These are phyloP conservation scores for Ogataea pini DNA, from an alignment of 805 yeast genomes.

Conservation along the genomic window DNA sequence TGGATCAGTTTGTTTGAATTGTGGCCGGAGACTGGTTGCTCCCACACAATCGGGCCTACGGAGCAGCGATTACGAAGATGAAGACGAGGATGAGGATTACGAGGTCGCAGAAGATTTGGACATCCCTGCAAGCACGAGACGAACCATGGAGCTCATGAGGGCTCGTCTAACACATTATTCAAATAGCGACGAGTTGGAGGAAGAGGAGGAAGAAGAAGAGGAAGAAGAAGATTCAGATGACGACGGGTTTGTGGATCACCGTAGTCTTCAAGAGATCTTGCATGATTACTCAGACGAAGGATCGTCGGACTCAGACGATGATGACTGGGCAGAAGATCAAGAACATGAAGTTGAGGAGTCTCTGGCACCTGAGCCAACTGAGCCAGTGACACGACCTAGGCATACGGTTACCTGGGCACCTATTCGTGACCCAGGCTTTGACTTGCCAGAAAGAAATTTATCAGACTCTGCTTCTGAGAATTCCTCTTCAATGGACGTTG, in stretches of 20 bases:
- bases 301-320: neutral
- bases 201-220: slow-evolving; percentile 5
- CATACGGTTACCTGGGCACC: no score
- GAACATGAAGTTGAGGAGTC: neutral
- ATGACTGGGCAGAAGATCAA: neutral
- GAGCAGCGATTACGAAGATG: slow-evolving; percentile 8
- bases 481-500: no score
- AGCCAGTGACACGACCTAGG: no score
- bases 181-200: no score
- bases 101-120: no score
- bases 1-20: slow-evolving; percentile 66
- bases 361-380: no score
- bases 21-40: slow-evolving; percentile 52
- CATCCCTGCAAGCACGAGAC: no score
- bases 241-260: slow-evolving; percentile 9
- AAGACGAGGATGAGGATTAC: slow-evolving; percentile 5
- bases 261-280: neutral
- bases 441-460: no score
- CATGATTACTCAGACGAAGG: slow-evolving; percentile 4
- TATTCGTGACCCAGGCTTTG: no score
- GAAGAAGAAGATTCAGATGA: slow-evolving; percentile 14
- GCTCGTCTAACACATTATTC: no score
- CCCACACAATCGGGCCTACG: slow-evolving; percentile 4
- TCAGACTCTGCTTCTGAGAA: no score
- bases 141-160: no score